A percentile compares a stretch with the other conserved stretches of the same genome.
Conservation (phyloP, 306 rosid species). For the Potentilla sterilis region DNA sequence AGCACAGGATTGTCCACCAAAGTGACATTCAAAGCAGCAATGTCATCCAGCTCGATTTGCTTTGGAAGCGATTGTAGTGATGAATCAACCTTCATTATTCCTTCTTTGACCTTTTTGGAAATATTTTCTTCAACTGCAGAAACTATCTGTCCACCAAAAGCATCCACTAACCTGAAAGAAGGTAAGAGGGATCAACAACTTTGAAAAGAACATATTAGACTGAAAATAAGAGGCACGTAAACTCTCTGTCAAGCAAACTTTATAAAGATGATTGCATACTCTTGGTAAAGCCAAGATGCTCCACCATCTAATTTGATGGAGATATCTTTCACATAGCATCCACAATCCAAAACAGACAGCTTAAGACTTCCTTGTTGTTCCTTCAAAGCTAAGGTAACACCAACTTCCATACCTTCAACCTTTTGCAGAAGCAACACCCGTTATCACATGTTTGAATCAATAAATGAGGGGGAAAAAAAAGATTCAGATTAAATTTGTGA, state of each 20-base stretch:
- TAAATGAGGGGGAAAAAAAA: neutral
- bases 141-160: conserved; percentile 53
- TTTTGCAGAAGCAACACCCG: conserved; percentile 39
- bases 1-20: conserved; percentile 60
- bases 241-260: conserved; percentile 17
- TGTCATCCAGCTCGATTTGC: conserved; percentile 41
- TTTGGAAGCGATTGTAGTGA: conserved; percentile 62
- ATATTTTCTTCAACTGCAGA: conserved; percentile 64
- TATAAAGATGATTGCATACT: conserved; percentile 47
- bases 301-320: conserved; percentile 75
- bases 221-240: neutral
- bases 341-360: conserved; percentile 59
- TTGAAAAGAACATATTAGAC: neutral
- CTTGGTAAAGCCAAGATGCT: conserved; percentile 89
- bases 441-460: conserved; percentile 17
- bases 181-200: neutral
- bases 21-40: conserved; percentile 63
- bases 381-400: conserved; percentile 53
- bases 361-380: conserved; percentile 63
- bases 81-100: conserved; percentile 50
- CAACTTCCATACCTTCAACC: conserved; percentile 73
- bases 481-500: neutral
- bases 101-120: conserved; percentile 60
- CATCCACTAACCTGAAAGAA: conserved; percentile 59
- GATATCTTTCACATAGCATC: conserved; percentile 58